phyloP scores from a whole-genome alignment of 2,329 filamentous ascomycete species.

The Cryphonectria nitschkei region DNA sequence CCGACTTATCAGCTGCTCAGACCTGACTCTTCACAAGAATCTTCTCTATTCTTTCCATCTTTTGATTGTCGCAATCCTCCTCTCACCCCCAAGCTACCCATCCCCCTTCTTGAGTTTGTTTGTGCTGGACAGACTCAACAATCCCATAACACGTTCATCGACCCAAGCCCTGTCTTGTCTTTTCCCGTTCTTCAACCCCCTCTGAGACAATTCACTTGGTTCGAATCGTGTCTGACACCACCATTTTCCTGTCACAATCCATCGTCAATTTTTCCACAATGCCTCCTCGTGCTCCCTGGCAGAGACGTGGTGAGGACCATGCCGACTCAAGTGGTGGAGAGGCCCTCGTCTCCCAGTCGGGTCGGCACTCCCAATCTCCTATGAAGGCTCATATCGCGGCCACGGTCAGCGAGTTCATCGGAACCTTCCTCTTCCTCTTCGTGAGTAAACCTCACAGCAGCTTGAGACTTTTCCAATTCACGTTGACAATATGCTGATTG shows the following conservation, averaged over 20 bases:
- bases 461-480: not conserved
- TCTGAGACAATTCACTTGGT: not conserved
- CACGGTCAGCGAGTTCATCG: conserved; percentile 54
- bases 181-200: not conserved
- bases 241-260: not conserved
- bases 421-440: conserved; percentile 58
- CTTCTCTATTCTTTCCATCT: not conserved
- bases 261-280: conserved; percentile 7
- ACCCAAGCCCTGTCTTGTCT: conserved; percentile 1
- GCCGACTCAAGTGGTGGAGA: conserved; percentile 22
- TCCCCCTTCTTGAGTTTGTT: not conserved
- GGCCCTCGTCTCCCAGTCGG: conserved; percentile 17
- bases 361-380: conserved; percentile 14
- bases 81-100: not conserved
- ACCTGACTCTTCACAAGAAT: not conserved
- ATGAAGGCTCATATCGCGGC: conserved; percentile 44
- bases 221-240: not conserved
- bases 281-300: conserved; percentile 28
- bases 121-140: not conserved
- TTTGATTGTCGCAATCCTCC: conserved; percentile 1
- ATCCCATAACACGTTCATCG: not conserved
- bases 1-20: not conserved
- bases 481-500: not conserved
- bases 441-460: conserved; percentile 32
- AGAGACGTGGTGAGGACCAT: conserved; percentile 5